A percentile compares a stretch with the other conserved stretches of the same genome.
These are phyloP conservation scores for Chrysanthemum makinoi DNA, from an alignment of 129 eudicot species.

Conservation along the genomic window DNA sequence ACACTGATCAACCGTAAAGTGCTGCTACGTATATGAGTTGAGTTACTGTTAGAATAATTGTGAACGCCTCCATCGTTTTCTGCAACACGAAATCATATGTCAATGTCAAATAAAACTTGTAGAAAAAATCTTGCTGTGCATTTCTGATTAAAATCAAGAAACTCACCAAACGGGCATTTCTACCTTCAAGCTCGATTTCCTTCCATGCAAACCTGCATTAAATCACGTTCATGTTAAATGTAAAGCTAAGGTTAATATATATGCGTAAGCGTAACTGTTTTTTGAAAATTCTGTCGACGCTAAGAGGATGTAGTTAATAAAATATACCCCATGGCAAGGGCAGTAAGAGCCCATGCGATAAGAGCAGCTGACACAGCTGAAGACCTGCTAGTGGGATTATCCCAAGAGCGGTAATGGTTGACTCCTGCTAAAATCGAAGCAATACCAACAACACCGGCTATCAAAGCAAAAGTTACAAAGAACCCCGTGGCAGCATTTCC, in stretches of 20 bases:
- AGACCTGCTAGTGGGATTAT: slow-evolving; percentile 48
- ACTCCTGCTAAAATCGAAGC: slow-evolving; percentile 76
- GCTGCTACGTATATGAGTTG: slow-evolving; percentile 68
- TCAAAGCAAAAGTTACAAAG: slow-evolving; percentile 65
- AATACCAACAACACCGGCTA: slow-evolving; percentile 86
- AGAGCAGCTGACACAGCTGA: slow-evolving; percentile 77
- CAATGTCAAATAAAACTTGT: not conserved
- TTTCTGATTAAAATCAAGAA: not conserved
- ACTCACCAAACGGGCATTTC: slow-evolving; percentile 79
- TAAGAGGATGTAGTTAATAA: not conserved
- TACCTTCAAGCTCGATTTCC: slow-evolving; percentile 64
- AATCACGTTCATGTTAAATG: not conserved
- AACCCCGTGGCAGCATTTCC: slow-evolving; percentile 97
- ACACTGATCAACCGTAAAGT: slow-evolving; percentile 43
- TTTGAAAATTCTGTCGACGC: too few relatives aligned
- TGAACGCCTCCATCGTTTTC: slow-evolving; percentile 96
- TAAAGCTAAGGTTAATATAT: not conserved
- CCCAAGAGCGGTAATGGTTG: slow-evolving; percentile 62
- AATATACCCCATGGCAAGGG: slow-evolving; percentile 89
- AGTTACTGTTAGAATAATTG: slow-evolving; percentile 77
- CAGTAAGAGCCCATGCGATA: slow-evolving; percentile 80
- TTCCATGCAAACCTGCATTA: slow-evolving; percentile 73
- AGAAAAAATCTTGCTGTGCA: too few relatives aligned
- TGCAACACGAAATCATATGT: slow-evolving; percentile 23
- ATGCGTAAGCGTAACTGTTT: too few relatives aligned